Evolutionary conservation across 192 early-diverging fungal genomes (phyloP).

Genomic region (Coemansia pectinata): DNA sequence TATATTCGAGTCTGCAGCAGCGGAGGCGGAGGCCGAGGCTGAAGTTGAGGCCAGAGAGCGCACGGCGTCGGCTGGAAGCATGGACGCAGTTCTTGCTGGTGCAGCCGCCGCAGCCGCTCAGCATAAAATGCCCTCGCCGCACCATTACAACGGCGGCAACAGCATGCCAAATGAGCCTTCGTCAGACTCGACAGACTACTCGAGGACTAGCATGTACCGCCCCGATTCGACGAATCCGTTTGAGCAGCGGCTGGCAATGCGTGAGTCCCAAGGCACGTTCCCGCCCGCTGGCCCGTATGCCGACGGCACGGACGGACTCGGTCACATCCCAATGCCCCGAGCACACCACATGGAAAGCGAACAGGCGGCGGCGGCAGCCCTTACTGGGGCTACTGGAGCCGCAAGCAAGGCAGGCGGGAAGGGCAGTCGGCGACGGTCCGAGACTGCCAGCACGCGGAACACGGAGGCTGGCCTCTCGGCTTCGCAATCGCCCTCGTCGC

Average conservation of each 20-base stretch:
- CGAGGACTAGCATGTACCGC: slow-evolving; percentile 37
- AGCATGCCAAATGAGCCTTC: slow-evolving; percentile 10
- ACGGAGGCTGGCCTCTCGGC: slow-evolving; percentile 28
- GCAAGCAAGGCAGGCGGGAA: slow-evolving; percentile 4
- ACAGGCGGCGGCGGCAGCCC: slow-evolving; percentile 39
- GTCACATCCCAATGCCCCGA: slow-evolving; percentile 46
- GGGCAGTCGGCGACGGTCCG: slow-evolving; percentile 37
- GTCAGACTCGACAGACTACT: slow-evolving; percentile 24
- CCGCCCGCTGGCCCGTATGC: slow-evolving; percentile 52
- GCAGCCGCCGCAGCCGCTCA: slow-evolving; percentile 12
- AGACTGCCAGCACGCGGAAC: slow-evolving; percentile 42
- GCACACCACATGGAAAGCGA: slow-evolving; percentile 32
- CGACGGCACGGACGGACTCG: slow-evolving; percentile 28
- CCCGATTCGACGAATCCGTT: slow-evolving; percentile 53
- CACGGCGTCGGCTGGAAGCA: slow-evolving; percentile 29
- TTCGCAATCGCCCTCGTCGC: slow-evolving; percentile 41
- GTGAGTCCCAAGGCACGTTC: slow-evolving; percentile 53
- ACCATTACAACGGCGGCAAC: slow-evolving; percentile 26
- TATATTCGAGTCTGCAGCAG: slow-evolving; percentile 51
- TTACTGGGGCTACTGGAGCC: slow-evolving; percentile 26
- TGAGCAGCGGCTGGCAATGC: slow-evolving; percentile 52
- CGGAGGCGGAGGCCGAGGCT: slow-evolving; percentile 49
- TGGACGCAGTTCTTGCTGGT: slow-evolving; percentile 3
- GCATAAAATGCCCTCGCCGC: slow-evolving; percentile 23
- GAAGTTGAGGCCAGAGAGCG: slow-evolving; percentile 44